A percentile compares a stretch with the other conserved stretches of the same genome.
phyloP scores from a whole-genome alignment of 1,284 basidiomycete genomes.

The Sporisorium iseilematis-ciliati region DNA sequence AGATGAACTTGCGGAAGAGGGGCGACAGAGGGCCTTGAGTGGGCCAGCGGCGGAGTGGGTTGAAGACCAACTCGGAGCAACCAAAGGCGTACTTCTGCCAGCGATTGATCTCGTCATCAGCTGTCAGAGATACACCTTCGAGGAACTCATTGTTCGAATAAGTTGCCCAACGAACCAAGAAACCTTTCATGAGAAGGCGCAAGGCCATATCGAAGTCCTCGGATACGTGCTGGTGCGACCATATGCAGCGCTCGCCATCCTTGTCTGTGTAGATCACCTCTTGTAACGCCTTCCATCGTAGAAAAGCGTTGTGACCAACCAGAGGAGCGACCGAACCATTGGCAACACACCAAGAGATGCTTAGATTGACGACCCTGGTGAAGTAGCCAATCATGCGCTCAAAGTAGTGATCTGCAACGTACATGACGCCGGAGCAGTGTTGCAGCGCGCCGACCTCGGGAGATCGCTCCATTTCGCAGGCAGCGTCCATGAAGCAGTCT shows the following conservation, averaged over 20 bases:
- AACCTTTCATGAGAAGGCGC: slow-evolving; percentile 71
- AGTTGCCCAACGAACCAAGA: slow-evolving; percentile 84
- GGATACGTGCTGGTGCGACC: slow-evolving; percentile 83
- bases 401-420: slow-evolving; percentile 86
- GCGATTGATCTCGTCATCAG: slow-evolving; percentile 82
- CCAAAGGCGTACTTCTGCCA: slow-evolving; percentile 88
- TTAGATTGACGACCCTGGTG: slow-evolving; percentile 55
- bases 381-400: slow-evolving; percentile 87
- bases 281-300: slow-evolving; percentile 85
- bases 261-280: slow-evolving; percentile 80
- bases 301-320: slow-evolving; percentile 88
- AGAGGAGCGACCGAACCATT: slow-evolving; percentile 75
- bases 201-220: slow-evolving; percentile 84
- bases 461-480: slow-evolving; percentile 80
- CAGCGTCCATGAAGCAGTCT: slow-evolving; percentile 86
- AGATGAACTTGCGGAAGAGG: slow-evolving; percentile 80
- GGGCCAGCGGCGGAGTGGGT: slow-evolving; percentile 77
- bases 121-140: slow-evolving; percentile 81
- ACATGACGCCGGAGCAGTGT: slow-evolving; percentile 85
- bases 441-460: slow-evolving; percentile 85
- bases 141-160: slow-evolving; percentile 84
- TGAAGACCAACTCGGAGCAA: slow-evolving; percentile 69
- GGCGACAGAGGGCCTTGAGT: slow-evolving; percentile 82
- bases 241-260: slow-evolving; percentile 79
- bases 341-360: slow-evolving; percentile 71